Conservation (phyloP, 352 stramenopile genomes). For the Pythium coloratum region DNA sequence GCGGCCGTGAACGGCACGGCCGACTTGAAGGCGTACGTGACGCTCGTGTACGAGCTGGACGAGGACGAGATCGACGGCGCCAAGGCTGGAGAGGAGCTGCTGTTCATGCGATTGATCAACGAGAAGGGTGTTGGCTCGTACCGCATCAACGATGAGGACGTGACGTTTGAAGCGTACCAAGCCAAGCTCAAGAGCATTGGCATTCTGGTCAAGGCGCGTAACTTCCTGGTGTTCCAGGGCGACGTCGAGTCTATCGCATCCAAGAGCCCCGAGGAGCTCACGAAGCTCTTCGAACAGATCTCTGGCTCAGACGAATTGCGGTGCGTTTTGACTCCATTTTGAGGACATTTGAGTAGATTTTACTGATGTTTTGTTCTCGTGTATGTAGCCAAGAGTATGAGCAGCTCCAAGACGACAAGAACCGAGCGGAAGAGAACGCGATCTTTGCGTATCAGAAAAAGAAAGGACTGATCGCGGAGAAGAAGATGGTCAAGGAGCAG, state of each 20-base stretch:
- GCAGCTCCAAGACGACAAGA: conserved; percentile 85
- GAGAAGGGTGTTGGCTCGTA: conserved; percentile 88
- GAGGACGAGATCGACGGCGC: conserved; percentile 54
- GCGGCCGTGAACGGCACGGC: conserved; percentile 16
- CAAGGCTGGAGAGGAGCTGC: conserved; percentile 63
- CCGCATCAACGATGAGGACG: conserved; percentile 71
- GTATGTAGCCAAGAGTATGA: conserved; percentile 70
- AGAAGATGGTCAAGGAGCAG: conserved; percentile 94
- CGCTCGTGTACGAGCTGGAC: conserved; percentile 92
- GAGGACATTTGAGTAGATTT: background rate
- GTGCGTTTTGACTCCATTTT: conserved; percentile 23
- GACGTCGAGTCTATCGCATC: conserved; percentile 98
- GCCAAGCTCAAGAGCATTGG: conserved; percentile 93
- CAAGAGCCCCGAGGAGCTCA: conserved; percentile 95
- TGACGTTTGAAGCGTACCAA: conserved; percentile 94
- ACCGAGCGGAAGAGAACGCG: conserved; percentile 91
- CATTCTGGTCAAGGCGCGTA: conserved; percentile 98
- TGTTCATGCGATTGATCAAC: conserved; percentile 94
- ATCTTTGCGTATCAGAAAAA: conserved; percentile 97
- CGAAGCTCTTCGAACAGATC: conserved; percentile 98
- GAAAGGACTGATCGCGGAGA: conserved; percentile 93
- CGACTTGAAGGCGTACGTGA: conserved; percentile 82
- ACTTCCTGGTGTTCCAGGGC: conserved; percentile 99
- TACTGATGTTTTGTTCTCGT: background rate
- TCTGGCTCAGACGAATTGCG: conserved; percentile 88